A percentile compares a stretch with the other conserved stretches of the same genome.
Conservation (phyloP, 495 filamentous ascomycete genomes). For the Trichoderma asperelloides region DNA sequence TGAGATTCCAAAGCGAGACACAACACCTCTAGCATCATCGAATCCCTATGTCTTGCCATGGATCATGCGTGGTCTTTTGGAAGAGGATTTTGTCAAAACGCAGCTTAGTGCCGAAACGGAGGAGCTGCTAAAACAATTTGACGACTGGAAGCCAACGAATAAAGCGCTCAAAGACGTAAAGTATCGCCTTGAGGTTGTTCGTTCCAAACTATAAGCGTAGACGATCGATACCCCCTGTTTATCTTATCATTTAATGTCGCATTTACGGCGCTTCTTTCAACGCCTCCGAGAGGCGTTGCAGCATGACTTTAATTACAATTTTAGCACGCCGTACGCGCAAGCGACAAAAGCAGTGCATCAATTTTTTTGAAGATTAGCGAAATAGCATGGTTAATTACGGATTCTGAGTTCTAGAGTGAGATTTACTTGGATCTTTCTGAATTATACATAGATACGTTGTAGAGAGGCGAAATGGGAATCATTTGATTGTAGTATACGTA, state of each 20-base stretch:
- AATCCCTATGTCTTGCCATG: constrained; percentile 90
- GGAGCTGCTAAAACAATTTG: constrained; percentile 77
- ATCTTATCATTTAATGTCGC: background rate
- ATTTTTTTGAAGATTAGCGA: background rate
- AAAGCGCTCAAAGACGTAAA: constrained; percentile 95
- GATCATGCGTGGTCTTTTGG: constrained; percentile 84
- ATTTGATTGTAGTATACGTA: background rate
- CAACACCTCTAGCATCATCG: constrained; percentile 38
- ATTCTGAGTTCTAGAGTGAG: background rate
- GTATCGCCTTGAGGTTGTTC: constrained; percentile 85
- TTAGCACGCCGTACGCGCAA: background rate
- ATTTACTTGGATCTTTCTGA: background rate
- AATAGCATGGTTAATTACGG: background rate
- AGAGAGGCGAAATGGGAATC: background rate
- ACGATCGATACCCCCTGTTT: background rate
- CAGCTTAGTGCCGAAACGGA: constrained; percentile 68
- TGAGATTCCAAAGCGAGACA: constrained; percentile 27
- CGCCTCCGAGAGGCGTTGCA: background rate
- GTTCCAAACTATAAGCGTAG: constrained; percentile 58
- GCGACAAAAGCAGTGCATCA: background rate
- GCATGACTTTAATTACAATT: background rate
- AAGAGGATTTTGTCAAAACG: constrained; percentile 82
- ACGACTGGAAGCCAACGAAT: constrained; percentile 82
- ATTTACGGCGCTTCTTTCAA: background rate
- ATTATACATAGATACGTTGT: background rate